phyloP scores from a whole-genome alignment of 2,329 filamentous ascomycete genomes.

The Rutstroemia sp. region DNA sequence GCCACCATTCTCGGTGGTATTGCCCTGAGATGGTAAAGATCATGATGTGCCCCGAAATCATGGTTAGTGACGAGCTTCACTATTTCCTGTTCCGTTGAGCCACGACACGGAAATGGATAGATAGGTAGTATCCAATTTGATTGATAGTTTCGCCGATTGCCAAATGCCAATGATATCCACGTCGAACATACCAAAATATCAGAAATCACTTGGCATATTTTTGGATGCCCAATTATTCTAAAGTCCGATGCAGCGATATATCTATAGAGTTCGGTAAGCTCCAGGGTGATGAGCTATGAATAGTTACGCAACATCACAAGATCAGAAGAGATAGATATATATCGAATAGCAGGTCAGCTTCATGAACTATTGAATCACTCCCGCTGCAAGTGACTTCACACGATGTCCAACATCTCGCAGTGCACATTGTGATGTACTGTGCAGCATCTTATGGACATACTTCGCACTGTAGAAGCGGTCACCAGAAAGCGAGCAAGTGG shows the following conservation, averaged over 20 bases:
- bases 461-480: too few relatives aligned
- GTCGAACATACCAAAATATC: background rate
- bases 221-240: too few relatives aligned
- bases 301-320: conserved; percentile 5
- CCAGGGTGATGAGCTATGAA: background rate
- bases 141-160: background rate
- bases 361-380: conserved; percentile 2
- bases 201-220: conserved; percentile 2
- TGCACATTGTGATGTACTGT: background rate
- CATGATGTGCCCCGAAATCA: background rate
- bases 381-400: background rate
- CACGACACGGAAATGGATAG: background rate
- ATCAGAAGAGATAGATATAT: conserved; percentile 1
- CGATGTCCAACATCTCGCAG: too few relatives aligned
- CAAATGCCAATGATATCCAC: background rate
- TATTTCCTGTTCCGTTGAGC: background rate
- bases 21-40: background rate
- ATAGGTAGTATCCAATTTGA: background rate
- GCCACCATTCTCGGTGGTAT: background rate
- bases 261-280: background rate
- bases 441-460: background rate
- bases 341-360: background rate
- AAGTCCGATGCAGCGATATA: background rate
- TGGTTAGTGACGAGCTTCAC: background rate
- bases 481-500: background rate